phyloP scores from a whole-genome alignment of 306 rosid species.

The Cucurbita ficifolia region DNA sequence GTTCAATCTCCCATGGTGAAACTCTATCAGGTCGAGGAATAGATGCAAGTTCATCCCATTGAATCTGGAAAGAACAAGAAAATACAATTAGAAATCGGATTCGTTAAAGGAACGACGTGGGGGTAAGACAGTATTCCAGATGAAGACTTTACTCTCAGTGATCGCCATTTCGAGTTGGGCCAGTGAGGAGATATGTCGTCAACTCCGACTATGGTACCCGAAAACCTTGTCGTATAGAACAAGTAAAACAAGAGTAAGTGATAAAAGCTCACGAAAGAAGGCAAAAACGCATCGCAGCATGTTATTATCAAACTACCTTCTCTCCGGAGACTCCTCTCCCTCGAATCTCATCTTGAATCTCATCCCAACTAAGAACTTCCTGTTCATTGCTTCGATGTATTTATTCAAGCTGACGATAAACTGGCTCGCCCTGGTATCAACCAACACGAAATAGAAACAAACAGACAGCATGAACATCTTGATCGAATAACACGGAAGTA shows the following conservation, averaged over 20 bases:
- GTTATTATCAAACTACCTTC: constrained; percentile 33
- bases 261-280: not conserved
- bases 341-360: constrained; percentile 80
- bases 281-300: not conserved
- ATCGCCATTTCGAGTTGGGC: constrained; percentile 68
- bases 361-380: constrained; percentile 57
- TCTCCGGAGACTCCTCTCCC: constrained; percentile 82
- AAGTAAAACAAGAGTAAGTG: not conserved
- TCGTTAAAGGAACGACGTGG: not conserved
- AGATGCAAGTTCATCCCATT: constrained; percentile 91
- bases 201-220: constrained; percentile 72
- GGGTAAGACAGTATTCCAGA: not conserved
- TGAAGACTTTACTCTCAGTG: constrained; percentile 48
- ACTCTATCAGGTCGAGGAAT: constrained; percentile 78
- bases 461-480: not conserved
- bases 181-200: constrained; percentile 74
- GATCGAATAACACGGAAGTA: not conserved
- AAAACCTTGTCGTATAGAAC: constrained; percentile 38
- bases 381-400: constrained; percentile 48
- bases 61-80: constrained; percentile 39
- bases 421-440: constrained; percentile 49
- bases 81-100: not conserved
- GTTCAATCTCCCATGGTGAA: constrained; percentile 94
- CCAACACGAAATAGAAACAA: not conserved
- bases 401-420: constrained; percentile 61